Percentiles rank a stretch among this genome's conserved stretches.
These are phyloP conservation scores for Macrolepiota fuliginosa DNA, from an alignment of 768 basidiomycete genomes.

Conservation along the genomic window DNA sequence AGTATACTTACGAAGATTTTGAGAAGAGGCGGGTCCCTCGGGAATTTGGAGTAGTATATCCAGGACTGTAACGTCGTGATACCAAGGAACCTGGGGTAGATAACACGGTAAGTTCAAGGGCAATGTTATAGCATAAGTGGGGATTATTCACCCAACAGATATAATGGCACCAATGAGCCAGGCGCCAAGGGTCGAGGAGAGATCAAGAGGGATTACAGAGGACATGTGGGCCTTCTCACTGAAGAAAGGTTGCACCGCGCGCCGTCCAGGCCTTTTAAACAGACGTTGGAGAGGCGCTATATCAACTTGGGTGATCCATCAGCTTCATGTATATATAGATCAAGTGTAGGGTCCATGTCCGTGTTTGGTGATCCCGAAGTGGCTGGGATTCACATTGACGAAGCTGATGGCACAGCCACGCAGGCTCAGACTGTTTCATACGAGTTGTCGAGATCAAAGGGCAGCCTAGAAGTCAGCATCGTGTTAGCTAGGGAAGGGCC, in stretches of 20 bases:
- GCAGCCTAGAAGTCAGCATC: no score
- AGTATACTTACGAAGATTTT: neutral
- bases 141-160: neutral
- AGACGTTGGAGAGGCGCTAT: neutral
- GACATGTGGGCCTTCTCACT: neutral
- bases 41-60: neutral
- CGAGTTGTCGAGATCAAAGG: no score
- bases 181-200: neutral
- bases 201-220: neutral
- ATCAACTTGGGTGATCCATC: neutral
- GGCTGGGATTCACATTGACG: no score
- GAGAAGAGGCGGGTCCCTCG: neutral
- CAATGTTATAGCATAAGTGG: neutral
- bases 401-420: no score
- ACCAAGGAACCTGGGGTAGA: neutral
- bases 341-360: no score
- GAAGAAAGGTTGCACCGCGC: neutral
- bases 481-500: no score
- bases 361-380: no score
- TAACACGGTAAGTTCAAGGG: no score
- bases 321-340: no score
- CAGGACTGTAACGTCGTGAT: slow-evolving; percentile 3
- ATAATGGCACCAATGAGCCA: neutral
- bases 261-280: neutral
- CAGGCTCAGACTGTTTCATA: no score